Conservation (phyloP, 257 asterid species). For the Galeopsis tetrahit region DNA sequence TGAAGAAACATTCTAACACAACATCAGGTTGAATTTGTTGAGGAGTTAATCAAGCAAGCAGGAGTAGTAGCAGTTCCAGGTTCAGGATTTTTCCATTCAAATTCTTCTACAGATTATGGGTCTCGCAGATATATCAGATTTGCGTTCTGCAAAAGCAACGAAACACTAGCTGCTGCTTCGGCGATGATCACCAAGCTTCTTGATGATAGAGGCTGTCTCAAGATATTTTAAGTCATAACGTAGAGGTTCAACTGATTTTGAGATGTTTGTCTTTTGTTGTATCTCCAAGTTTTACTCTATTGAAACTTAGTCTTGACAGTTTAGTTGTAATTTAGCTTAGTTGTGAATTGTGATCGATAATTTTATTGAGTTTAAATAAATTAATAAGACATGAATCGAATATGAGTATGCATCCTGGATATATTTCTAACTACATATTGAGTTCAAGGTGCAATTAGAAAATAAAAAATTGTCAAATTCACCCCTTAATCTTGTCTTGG, state of each 20-base stretch:
- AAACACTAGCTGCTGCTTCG: conserved; percentile 70
- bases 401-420: not conserved
- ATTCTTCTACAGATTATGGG: conserved; percentile 24
- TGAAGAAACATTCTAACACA: not conserved
- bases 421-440: too few species aligned
- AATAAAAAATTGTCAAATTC: too few species aligned
- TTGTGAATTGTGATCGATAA: not conserved
- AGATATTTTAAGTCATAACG: conserved; percentile 39
- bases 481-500: too few species aligned
- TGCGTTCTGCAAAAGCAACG: conserved; percentile 82
- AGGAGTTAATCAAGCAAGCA: conserved; percentile 75
- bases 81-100: conserved; percentile 67
- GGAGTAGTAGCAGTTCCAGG: conserved; percentile 97
- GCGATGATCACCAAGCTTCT: conserved; percentile 49
- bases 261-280: not conserved
- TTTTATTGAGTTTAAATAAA: not conserved
- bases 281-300: not conserved
- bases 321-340: not conserved
- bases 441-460: too few species aligned
- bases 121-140: conserved; percentile 61
- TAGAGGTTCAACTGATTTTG: not conserved
- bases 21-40: conserved; percentile 73
- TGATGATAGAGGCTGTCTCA: conserved; percentile 49
- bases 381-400: not conserved
- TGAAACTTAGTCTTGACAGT: not conserved